Percentiles rank a stretch among this genome's conserved stretches.
Conservation (phyloP, 768 basidiomycete species). For the Mycena venus region DNA sequence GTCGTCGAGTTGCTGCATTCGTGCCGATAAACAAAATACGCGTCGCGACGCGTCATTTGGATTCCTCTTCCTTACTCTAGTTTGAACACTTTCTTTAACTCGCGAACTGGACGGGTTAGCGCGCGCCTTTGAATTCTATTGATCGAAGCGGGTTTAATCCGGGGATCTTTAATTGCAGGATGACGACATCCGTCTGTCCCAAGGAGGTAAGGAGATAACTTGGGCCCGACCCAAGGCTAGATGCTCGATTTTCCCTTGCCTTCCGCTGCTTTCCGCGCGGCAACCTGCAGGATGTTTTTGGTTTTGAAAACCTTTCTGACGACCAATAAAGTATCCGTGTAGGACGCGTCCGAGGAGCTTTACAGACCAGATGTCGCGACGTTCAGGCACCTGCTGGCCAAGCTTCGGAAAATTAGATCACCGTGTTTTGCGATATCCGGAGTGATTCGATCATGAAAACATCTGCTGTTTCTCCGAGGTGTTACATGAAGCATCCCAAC, state of each 20-base stretch:
- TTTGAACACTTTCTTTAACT: too few species aligned
- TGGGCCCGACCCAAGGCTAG: too few species aligned
- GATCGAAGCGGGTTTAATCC: neutral
- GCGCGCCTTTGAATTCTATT: too few species aligned
- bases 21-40: neutral
- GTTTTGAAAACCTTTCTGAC: neutral
- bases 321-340: neutral
- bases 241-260: neutral
- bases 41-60: too few species aligned
- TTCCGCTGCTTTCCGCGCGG: neutral
- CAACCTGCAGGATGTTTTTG: neutral
- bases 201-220: too few species aligned
- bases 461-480: neutral
- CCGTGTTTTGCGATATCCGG: too few species aligned
- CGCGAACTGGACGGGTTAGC: too few species aligned
- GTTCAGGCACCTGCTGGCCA: neutral
- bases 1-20: neutral
- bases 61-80: neutral
- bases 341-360: neutral
- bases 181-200: neutral
- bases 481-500: too few species aligned
- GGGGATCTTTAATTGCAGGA: neutral
- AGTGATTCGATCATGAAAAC: neutral
- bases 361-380: neutral
- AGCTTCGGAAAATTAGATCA: too few species aligned